Percentiles rank a stretch among this genome's conserved stretches.
phyloP scores from a whole-genome alignment of 345 rosid genomes.

The Aethionema arabicum region DNA sequence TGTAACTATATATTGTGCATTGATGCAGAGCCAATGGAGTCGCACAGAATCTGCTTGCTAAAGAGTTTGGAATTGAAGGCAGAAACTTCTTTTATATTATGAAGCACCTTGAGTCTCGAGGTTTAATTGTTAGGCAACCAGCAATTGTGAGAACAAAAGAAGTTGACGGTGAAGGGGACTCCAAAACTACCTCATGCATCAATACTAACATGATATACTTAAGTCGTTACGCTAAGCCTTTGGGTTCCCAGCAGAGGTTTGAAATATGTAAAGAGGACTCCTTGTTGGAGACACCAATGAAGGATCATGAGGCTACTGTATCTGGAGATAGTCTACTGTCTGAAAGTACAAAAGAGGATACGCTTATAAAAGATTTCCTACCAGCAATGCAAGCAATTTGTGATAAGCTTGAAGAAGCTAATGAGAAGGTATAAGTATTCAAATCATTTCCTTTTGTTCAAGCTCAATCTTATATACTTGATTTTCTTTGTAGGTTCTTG shows the following conservation, averaged over 20 bases:
- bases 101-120: conserved; percentile 71
- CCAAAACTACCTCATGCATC: conserved; percentile 52
- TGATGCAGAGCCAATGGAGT: conserved; percentile 63
- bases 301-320: conserved; percentile 38
- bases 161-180: conserved; percentile 59
- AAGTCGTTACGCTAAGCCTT: conserved; percentile 71
- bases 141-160: conserved; percentile 77
- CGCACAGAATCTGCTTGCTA: conserved; percentile 71
- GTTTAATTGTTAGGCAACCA: conserved; percentile 67
- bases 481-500: conserved; percentile 68
- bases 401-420: conserved; percentile 75
- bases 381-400: conserved; percentile 85
- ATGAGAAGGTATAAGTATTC: conserved; percentile 61
- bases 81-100: conserved; percentile 65
- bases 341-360: conserved; percentile 52
- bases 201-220: conserved; percentile 63
- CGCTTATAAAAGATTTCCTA: conserved; percentile 68
- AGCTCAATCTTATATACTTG: conserved; percentile 33
- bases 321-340: conserved; percentile 40
- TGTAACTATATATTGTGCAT: background rate
- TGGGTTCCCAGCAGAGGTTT: conserved; percentile 67
- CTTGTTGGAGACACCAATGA: conserved; percentile 32
- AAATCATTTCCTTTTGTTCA: conserved; percentile 17
- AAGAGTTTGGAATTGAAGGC: conserved; percentile 73
- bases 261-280: conserved; percentile 66